Evolutionary conservation across 1,139 yeast genomes (phyloP), one percentile per base, ranked within the genome.

Genomic region (Maudiozyma humilis): DNA sequence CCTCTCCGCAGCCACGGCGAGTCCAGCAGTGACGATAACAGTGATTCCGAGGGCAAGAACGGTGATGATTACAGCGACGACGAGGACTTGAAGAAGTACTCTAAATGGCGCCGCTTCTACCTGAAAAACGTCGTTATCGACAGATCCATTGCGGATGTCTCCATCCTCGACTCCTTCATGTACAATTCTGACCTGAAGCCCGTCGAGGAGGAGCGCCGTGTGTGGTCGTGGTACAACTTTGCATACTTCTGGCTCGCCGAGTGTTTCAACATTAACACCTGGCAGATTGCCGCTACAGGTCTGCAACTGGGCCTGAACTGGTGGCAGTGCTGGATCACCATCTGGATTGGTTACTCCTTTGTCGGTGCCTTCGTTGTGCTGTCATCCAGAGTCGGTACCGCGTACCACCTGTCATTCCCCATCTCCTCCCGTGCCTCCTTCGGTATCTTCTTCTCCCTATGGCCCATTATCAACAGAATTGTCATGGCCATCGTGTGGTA

Each of bases 271-370:
- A 79, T 87, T 55, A 85, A 83, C 59, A 85, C 95, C 10, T 86
- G 93, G 89, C 89, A 84, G 67, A 85, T 87, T 56, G 95, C 94
- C 5, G 79, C 91, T 3, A 82, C 93, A 1, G 93, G 94, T 51
- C 81, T 82, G 47, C 70, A 69, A 44, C 73, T 75, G 35, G 91
- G 91, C 6, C 68, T 86, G 65, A 76, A 80, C 15, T 85, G 94
- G 94, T 86, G 94, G 93, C 88, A 79, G 62, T 79, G 84, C 14
- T 86, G 95, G 94, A 60, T 85, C 30, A 75, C 91, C 0, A 89
- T 86, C 19, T 84, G 94, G 93, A 53, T 79, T 20, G 87, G 87
- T 13, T 80, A 80, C 60, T 59, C 71, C 31, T 60, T 79, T 42
- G 77, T 79, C 48, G 84, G 82, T 55, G 55, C 72, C 1, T 81